Evolutionary conservation across 2,329 filamentous ascomycete species (phyloP).

Genomic region (Septoria petroselini): DNA sequence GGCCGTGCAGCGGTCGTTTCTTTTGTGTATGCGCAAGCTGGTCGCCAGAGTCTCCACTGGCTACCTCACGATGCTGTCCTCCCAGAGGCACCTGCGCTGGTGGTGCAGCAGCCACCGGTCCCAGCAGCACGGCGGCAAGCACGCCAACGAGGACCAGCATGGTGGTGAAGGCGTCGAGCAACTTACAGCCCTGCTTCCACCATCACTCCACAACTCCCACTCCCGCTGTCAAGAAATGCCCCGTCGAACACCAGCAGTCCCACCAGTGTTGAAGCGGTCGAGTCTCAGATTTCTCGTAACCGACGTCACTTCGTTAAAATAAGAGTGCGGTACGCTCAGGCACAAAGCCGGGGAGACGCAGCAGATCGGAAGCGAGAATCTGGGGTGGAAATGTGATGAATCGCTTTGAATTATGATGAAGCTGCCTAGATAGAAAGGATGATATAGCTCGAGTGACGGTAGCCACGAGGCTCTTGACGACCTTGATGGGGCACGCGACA

Average conservation of each 20-base stretch:
- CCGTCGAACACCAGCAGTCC: too few species aligned
- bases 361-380: neutral
- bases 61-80: neutral
- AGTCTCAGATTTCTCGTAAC: neutral
- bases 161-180: neutral
- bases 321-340: too few species aligned
- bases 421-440: neutral
- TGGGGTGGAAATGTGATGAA: too few species aligned
- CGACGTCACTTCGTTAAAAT: slow-evolving; percentile 1
- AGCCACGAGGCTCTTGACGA: neutral
- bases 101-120: slow-evolving; percentile 22
- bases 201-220: neutral
- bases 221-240: neutral
- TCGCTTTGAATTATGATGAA: too few species aligned
- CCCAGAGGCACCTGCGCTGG: slow-evolving; percentile 22
- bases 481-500: slow-evolving; percentile 5
- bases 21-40: slow-evolving; percentile 10
- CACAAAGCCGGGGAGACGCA: too few species aligned
- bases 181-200: neutral
- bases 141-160: neutral
- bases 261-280: neutral
- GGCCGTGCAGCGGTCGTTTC: slow-evolving; percentile 51
- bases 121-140: slow-evolving; percentile 6
- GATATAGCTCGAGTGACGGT: neutral
- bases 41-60: neutral